These are phyloP conservation scores for Spongispora temasekensis DNA, from an alignment of 1,284 basidiomycete species.

Conservation along the genomic window DNA sequence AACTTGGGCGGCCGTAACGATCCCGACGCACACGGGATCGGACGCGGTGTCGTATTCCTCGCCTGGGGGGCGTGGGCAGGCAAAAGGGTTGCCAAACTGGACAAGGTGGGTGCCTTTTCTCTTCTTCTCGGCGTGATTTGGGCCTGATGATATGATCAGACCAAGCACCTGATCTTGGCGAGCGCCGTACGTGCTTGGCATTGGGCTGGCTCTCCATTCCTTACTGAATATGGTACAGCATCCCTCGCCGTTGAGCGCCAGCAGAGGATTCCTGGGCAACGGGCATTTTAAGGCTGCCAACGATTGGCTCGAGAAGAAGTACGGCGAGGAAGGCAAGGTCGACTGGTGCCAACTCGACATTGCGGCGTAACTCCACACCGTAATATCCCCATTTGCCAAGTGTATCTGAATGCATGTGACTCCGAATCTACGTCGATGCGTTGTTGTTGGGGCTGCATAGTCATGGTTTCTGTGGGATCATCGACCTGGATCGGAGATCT, in stretches of 20 bases:
- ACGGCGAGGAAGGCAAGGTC: conserved; percentile 70
- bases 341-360: conserved; percentile 68
- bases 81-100: conserved; percentile 81
- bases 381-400: conserved; percentile 28
- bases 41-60: conserved; percentile 81
- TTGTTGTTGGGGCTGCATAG: conserved; percentile 20
- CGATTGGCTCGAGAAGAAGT: conserved; percentile 76
- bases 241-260: conserved; percentile 81
- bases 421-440: conserved; percentile 11
- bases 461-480: conserved; percentile 1
- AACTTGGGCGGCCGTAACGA: conserved; percentile 50
- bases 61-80: conserved; percentile 90
- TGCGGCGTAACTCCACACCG: conserved; percentile 20
- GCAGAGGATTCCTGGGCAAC: conserved; percentile 88
- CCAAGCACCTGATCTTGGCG: conserved; percentile 80
- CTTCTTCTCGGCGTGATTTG: conserved; percentile 10
- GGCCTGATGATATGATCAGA: conserved; percentile 47
- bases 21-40: conserved; percentile 49
- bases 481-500: conserved; percentile 27
- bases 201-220: conserved; percentile 19
- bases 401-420: conserved; percentile 25
- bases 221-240: conserved; percentile 50
- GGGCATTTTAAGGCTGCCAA: conserved; percentile 89
- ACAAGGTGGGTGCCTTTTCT: conserved; percentile 55
- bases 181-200: conserved; percentile 61